Evolutionary conservation across 1,139 yeast genomes (phyloP).

Genomic region (Kodamaea arcana): DNA sequence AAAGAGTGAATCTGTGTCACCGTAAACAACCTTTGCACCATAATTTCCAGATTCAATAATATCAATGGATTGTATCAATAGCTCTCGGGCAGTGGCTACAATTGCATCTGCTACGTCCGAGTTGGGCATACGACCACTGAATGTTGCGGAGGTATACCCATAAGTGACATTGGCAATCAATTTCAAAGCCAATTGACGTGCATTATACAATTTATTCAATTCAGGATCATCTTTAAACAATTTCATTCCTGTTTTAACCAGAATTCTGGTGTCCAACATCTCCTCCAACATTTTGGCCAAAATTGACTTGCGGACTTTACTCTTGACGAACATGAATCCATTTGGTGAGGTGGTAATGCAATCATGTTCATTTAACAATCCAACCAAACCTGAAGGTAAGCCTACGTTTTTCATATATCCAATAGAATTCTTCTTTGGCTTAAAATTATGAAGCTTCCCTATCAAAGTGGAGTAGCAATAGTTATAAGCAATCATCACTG

Average conservation of each 20-base stretch:
- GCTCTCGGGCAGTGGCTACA: constrained; percentile 87
- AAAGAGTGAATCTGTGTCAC: constrained; percentile 93
- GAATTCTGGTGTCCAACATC: constrained; percentile 70
- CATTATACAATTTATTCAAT: constrained; percentile 57
- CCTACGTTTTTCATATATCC: constrained; percentile 44
- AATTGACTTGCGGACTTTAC: constrained; percentile 62
- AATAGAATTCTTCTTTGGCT: constrained; percentile 35
- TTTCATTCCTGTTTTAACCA: constrained; percentile 73
- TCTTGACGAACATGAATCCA: constrained; percentile 73
- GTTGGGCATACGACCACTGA: constrained; percentile 96
- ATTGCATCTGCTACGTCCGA: constrained; percentile 93
- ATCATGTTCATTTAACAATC: constrained; percentile 45
- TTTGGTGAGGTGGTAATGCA: constrained; percentile 73
- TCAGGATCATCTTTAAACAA: constrained; percentile 41
- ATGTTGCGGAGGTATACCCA: constrained; percentile 92
- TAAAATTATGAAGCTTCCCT: constrained; percentile 60
- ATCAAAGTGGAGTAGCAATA: constrained; percentile 85
- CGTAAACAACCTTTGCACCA: constrained; percentile 94
- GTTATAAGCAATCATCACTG: constrained; percentile 86
- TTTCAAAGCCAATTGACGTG: constrained; percentile 82
- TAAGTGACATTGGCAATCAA: constrained; percentile 92
- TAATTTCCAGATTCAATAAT: constrained; percentile 61
- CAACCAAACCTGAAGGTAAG: constrained; percentile 56
- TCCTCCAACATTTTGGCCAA: constrained; percentile 83
- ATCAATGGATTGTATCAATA: constrained; percentile 65